Evolutionary conservation across 148 eudicot genomes (phyloP).

Genomic region (Nepenthes mirabilis): DNA sequence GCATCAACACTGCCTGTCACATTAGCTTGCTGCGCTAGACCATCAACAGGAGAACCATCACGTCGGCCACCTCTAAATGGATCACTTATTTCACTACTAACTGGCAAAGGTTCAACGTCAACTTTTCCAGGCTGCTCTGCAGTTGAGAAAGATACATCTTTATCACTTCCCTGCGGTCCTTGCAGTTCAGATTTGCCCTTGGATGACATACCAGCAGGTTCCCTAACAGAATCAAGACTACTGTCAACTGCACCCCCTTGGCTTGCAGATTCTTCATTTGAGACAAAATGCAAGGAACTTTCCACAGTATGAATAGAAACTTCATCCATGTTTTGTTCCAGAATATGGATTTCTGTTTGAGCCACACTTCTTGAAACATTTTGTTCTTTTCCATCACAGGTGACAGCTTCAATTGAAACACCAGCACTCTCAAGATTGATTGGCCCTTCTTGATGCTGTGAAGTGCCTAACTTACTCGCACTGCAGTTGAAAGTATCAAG

Average conservation of each 20-base stretch:
- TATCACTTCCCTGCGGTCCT: not conserved
- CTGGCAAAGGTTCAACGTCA: not conserved
- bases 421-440: not conserved
- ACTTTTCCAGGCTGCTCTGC: not conserved
- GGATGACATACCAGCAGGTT: not conserved
- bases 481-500: not conserved
- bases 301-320: not conserved
- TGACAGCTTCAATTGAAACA: not conserved
- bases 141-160: not conserved
- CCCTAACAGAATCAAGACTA: not conserved
- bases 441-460: not conserved
- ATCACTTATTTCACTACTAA: not conserved
- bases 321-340: not conserved
- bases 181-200: not conserved
- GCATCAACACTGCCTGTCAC: not conserved
- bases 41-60: not conserved
- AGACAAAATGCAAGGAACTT: not conserved
- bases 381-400: too few relatives aligned
- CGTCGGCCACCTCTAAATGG: not conserved
- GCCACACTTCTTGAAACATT: not conserved
- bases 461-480: not conserved
- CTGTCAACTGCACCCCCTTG: not conserved
- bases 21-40: not conserved
- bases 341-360: not conserved
- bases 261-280: not conserved